phyloP scores from a whole-genome alignment of 768 basidiomycete species.

The Mycena galopus region DNA sequence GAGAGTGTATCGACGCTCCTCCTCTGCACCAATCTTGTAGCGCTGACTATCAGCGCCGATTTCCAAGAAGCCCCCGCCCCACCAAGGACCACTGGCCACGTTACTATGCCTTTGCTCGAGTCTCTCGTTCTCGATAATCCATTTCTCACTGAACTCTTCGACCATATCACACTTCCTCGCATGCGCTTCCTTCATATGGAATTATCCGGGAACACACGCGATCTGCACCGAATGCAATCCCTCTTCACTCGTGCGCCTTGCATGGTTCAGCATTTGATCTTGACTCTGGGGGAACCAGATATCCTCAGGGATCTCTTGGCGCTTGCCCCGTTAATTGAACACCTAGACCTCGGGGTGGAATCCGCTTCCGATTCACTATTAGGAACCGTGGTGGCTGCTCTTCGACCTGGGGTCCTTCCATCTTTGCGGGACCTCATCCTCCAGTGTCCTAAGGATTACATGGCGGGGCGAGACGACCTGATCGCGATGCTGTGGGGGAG shows the following conservation, averaged over 20 bases:
- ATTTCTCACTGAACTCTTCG: not conserved
- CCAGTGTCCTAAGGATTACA: not conserved
- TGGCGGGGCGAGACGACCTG: not conserved
- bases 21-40: not conserved
- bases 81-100: not conserved
- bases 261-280: not conserved
- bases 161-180: not conserved
- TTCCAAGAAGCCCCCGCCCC: not conserved
- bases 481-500: not conserved
- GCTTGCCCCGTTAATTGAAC: not conserved
- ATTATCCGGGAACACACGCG: not conserved
- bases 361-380: not conserved
- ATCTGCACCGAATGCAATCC: not conserved
- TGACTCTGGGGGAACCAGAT: not conserved
- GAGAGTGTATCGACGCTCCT: not conserved
- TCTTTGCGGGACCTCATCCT: not conserved
- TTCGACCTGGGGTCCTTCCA: not conserved
- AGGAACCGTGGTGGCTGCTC: not conserved
- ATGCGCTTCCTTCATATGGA: not conserved
- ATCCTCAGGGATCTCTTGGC: not conserved
- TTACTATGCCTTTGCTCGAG: not conserved
- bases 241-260: not conserved
- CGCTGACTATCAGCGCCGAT: not conserved
- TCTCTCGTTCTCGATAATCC: not conserved
- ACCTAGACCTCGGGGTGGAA: not conserved